A percentile compares a stretch with the other conserved stretches of the same genome.
phyloP scores from a whole-genome alignment of 2,329 filamentous ascomycete genomes.

The Alternaria incomplexa region DNA sequence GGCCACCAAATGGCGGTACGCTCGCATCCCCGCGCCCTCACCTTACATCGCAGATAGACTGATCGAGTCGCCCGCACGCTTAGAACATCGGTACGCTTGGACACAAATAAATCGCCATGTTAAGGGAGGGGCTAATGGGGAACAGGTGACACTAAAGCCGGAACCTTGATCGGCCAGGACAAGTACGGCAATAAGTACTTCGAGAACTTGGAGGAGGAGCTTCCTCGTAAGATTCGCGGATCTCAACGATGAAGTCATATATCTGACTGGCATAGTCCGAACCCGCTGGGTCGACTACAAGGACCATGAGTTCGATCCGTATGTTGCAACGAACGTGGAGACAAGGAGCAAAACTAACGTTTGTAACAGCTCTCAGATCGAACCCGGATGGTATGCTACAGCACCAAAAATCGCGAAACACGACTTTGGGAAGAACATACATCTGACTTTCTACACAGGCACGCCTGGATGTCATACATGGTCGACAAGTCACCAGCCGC shows the following conservation, averaged over 20 bases:
- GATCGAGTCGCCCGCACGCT: slow-evolving; percentile 27
- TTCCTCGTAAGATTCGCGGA: slow-evolving; percentile 71
- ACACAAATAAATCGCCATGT: neutral
- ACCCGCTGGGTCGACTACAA: slow-evolving; percentile 99
- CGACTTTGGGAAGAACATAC: neutral
- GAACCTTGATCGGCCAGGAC: slow-evolving; percentile 82
- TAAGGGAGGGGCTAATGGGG: slow-evolving; percentile 32
- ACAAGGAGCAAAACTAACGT: slow-evolving; percentile 42
- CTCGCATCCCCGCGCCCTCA: slow-evolving; percentile 30
- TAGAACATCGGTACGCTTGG: slow-evolving; percentile 48
- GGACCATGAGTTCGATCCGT: slow-evolving; percentile 81
- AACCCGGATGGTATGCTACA: slow-evolving; percentile 76
- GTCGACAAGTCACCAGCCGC: slow-evolving; percentile 83
- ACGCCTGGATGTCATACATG: slow-evolving; percentile 95
- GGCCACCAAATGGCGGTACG: slow-evolving; percentile 91
- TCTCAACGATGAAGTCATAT: neutral
- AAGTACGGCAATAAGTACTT: slow-evolving; percentile 97
- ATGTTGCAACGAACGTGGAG: slow-evolving; percentile 41
- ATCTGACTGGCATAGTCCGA: slow-evolving; percentile 66
- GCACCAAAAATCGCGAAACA: neutral
- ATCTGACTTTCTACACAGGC: slow-evolving; percentile 59
- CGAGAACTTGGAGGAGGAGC: slow-evolving; percentile 88
- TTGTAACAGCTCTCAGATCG: slow-evolving; percentile 73
- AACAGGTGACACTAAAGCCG: slow-evolving; percentile 93
- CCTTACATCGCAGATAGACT: slow-evolving; percentile 28